Percentiles rank a stretch among this genome's conserved stretches.
Conservation (phyloP, 139 green algal genomes). For the Coelastrella sp. region DNA sequence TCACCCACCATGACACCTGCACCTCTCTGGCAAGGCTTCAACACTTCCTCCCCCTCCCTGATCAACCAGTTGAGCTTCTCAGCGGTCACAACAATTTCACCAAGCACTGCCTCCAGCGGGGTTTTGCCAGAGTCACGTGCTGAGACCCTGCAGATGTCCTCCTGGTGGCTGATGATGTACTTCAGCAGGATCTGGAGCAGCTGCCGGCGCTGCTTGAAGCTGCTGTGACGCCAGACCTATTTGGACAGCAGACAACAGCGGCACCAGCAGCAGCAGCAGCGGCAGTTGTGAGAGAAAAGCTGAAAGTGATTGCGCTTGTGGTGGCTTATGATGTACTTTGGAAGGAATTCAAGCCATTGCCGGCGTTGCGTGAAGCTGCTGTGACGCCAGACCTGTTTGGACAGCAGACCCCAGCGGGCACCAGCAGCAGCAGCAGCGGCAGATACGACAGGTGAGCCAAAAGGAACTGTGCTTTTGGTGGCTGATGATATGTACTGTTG, state of each 20-base stretch:
- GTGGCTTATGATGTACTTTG: too few relatives aligned
- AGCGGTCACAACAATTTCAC: conserved; percentile 95
- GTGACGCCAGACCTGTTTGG: too few relatives aligned
- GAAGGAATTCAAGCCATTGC: too few relatives aligned
- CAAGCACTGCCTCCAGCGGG: conserved; percentile 95
- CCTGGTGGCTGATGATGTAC: conserved; percentile 93
- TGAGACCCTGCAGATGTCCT: conserved; percentile 94
- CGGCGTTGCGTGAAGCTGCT: too few relatives aligned
- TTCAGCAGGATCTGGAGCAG: conserved; percentile 90
- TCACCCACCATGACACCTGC: conserved; percentile 85
- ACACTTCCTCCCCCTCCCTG: conserved; percentile 84
- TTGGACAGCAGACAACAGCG: neutral
- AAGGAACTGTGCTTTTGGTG: too few relatives aligned
- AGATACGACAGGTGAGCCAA: neutral
- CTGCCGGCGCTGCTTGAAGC: conserved; percentile 82
- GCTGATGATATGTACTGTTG: too few relatives aligned
- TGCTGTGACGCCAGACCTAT: conserved; percentile 58
- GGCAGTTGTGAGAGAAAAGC: neutral
- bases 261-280: conserved; percentile 12
- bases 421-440: conserved; percentile 11
- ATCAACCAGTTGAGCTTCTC: conserved; percentile 98
- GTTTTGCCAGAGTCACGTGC: conserved; percentile 95
- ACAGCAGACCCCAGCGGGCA: neutral
- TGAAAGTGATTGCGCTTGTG: too few relatives aligned
- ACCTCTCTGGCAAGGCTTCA: conserved; percentile 85